Conservation (phyloP, 2,329 filamentous ascomycete genomes). For the Sordariomycetes sp. region DNA sequence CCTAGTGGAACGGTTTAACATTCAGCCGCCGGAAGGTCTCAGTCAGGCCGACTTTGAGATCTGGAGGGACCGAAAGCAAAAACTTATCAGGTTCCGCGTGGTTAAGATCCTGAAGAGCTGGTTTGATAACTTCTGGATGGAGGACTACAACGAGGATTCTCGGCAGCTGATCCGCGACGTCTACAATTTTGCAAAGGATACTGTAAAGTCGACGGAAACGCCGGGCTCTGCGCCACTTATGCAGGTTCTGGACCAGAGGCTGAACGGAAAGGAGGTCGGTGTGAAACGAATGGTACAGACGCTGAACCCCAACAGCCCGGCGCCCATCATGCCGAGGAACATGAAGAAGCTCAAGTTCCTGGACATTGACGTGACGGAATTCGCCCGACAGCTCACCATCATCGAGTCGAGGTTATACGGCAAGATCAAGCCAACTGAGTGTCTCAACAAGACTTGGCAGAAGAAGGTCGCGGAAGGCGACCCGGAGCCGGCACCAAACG, state of each 20-base stretch:
- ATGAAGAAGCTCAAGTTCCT: constrained; percentile 99
- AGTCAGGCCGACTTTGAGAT: constrained; percentile 62
- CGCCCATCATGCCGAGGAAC: constrained; percentile 92
- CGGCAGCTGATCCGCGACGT: constrained; percentile 78
- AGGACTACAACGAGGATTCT: constrained; percentile 72
- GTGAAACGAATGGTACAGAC: constrained; percentile 81
- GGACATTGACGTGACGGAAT: constrained; percentile 90
- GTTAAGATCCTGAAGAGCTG: constrained; percentile 97
- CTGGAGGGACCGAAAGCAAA: constrained; percentile 92
- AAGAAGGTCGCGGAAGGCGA: constrained; percentile 80
- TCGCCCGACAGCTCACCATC: constrained; percentile 93
- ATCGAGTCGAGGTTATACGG: constrained; percentile 91
- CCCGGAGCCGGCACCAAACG: constrained; percentile 78
- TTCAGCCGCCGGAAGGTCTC: constrained; percentile 80
- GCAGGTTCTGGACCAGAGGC: constrained; percentile 75
- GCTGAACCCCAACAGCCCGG: constrained; percentile 65
- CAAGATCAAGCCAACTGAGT: constrained; percentile 93
- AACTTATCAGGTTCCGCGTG: constrained; percentile 86
- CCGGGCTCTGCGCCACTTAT: constrained; percentile 77
- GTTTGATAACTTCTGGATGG: constrained; percentile 99
- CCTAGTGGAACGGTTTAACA: constrained; percentile 79
- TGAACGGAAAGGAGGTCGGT: constrained; percentile 77
- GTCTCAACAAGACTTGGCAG: constrained; percentile 97
- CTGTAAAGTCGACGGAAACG: constrained; percentile 85
- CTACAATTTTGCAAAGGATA: constrained; percentile 81